These are phyloP conservation scores for Aspergillus ellipticus DNA, from an alignment of 495 filamentous ascomycete genomes.

Conservation along the genomic window DNA sequence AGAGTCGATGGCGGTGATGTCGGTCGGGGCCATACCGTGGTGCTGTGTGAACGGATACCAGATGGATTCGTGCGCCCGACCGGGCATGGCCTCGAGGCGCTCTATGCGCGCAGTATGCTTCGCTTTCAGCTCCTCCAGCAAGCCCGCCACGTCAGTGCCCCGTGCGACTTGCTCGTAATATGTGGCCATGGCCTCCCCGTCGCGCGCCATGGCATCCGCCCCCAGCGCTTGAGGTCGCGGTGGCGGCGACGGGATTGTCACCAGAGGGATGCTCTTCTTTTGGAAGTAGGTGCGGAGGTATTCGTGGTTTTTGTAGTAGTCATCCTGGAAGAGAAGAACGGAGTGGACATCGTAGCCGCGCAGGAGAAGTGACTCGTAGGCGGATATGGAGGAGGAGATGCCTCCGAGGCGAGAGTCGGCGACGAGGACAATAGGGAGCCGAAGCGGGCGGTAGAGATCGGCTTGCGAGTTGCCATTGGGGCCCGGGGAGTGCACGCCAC, in stretches of 20 bases:
- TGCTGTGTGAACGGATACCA: conserved; percentile 87
- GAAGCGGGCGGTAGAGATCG: conserved; percentile 66
- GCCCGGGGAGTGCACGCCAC: conserved; percentile 69
- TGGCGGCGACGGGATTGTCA: conserved; percentile 53
- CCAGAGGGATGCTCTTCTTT: conserved; percentile 51
- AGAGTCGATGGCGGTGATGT: conserved; percentile 69
- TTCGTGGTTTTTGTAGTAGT: conserved; percentile 58
- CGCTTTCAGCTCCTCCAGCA: conserved; percentile 44
- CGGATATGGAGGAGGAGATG: conserved; percentile 69
- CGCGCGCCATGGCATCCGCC: conserved; percentile 33
- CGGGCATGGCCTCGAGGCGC: conserved; percentile 55
- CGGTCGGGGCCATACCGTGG: conserved; percentile 49
- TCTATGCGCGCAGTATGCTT: conserved; percentile 51
- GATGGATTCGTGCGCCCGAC: conserved; percentile 54
- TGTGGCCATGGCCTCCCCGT: conserved; percentile 49
- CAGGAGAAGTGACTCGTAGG: conserved; percentile 67
- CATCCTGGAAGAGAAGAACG: conserved; percentile 60
- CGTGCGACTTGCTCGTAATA: conserved; percentile 52
- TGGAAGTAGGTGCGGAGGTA: conserved; percentile 63
- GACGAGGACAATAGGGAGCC: conserved; percentile 68
- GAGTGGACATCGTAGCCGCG: conserved; percentile 71
- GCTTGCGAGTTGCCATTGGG: conserved; percentile 72
- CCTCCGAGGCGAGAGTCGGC: conserved; percentile 69
- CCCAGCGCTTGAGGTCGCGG: conserved; percentile 23
- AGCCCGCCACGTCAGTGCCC: conserved; percentile 31